Percentiles rank a stretch among this genome's conserved stretches.
Conservation (phyloP, 495 filamentous ascomycete species). For the Coniosporium apollinis region DNA sequence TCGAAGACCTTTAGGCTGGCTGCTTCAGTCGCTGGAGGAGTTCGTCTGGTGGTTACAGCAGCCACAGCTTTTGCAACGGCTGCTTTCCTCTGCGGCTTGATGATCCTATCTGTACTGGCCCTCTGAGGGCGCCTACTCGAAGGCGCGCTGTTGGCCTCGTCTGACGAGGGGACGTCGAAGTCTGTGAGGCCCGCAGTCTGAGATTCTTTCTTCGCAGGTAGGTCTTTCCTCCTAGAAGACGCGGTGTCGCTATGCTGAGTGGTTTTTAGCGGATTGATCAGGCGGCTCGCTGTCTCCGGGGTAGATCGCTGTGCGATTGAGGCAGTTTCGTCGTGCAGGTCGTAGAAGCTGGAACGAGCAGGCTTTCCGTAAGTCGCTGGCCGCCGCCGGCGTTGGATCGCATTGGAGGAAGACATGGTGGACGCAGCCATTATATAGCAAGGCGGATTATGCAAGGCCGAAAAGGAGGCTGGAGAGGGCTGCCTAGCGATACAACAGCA, state of each 20-base stretch:
- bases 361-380: constrained; percentile 15
- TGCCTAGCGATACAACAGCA: no score
- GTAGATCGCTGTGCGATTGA: constrained; percentile 7
- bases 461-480: no score
- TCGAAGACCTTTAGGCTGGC: not conserved
- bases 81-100: constrained; percentile 11
- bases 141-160: constrained; percentile 15
- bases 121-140: no score
- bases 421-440: constrained; percentile 2
- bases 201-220: not conserved
- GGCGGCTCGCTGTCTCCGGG: no score
- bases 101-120: not conserved
- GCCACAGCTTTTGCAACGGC: no score
- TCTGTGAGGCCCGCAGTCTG: constrained; percentile 2
- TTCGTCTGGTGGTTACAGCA: not conserved
- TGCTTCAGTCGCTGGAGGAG: not conserved
- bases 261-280: no score
- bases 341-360: no score
- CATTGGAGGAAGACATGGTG: constrained; percentile 6
- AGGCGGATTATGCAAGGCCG: no score
- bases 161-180: constrained; percentile 20
- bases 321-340: not conserved
- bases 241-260: constrained; percentile 1
- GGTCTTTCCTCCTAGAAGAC: not conserved
- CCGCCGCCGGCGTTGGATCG: constrained; percentile 8